phyloP scores from a whole-genome alignment of 2,329 filamentous ascomycete genomes.

The Sphaerostilbella broomeana region DNA sequence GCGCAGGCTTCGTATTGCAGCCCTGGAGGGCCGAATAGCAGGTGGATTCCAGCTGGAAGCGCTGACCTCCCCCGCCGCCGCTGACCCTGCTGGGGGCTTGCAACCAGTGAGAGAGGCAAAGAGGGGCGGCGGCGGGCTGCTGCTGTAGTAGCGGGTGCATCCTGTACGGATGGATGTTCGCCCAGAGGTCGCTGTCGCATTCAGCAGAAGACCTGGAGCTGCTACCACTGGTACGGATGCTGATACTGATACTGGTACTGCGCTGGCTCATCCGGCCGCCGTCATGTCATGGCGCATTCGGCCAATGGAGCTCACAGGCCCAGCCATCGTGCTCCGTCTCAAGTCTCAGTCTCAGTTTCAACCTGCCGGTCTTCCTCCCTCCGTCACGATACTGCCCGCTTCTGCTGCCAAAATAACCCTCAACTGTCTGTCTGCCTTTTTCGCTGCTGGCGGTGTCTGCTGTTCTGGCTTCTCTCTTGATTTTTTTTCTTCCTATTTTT shows the following conservation, averaged over 20 bases:
- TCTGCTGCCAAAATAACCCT: slow-evolving; percentile 12
- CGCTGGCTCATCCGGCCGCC: too few species aligned
- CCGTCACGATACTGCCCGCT: slow-evolving; percentile 12
- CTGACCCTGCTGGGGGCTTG: too few species aligned
- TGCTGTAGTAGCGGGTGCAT: slow-evolving; percentile 1
- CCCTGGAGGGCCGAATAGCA: too few species aligned
- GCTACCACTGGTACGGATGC: too few species aligned
- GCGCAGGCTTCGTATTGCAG: too few species aligned
- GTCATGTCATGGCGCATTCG: slow-evolving; percentile 1
- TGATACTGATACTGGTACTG: too few species aligned
- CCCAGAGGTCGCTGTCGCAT: slow-evolving; percentile 4
- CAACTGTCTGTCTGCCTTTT: slow-evolving; percentile 8
- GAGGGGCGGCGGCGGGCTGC: too few species aligned
- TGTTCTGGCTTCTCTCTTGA: neutral
- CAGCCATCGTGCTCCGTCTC: slow-evolving; percentile 1
- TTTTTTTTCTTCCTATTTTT: neutral
- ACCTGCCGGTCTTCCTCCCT: slow-evolving; percentile 5
- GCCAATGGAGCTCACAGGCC: slow-evolving; percentile 8
- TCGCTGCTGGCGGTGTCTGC: neutral
- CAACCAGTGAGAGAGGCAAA: too few species aligned
- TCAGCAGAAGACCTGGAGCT: too few species aligned
- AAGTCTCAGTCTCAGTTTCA: neutral
- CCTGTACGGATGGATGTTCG: neutral
- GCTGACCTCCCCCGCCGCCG: too few species aligned
- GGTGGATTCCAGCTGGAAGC: neutral